Evolutionary conservation across 495 filamentous ascomycete species (phyloP).

Genomic region (Trichocladium uniseriatum): DNA sequence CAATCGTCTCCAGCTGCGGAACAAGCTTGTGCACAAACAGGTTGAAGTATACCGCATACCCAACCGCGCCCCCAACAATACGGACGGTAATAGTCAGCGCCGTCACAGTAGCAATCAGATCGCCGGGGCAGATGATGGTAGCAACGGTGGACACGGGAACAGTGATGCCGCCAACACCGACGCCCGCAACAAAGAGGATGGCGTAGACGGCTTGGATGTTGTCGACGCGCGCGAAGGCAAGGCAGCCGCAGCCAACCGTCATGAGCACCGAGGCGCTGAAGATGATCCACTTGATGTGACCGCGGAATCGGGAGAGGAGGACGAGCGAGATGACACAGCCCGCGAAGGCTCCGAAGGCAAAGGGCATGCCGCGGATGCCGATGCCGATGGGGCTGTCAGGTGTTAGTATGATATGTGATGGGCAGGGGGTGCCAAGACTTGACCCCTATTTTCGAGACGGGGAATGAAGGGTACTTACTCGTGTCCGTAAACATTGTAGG

Average conservation of each 20-base stretch:
- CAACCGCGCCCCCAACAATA: conserved; percentile 60
- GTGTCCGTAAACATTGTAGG: conserved; percentile 66
- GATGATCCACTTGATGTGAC: conserved; percentile 54
- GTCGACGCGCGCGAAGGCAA: conserved; percentile 47
- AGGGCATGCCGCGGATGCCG: conserved; percentile 56
- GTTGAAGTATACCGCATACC: conserved; percentile 70
- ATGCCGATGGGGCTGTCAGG: conserved; percentile 44
- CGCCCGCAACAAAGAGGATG: conserved; percentile 52
- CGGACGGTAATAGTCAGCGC: conserved; percentile 66
- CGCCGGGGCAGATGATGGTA: conserved; percentile 64
- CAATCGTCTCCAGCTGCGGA: conserved; percentile 40
- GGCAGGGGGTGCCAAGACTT: not conserved
- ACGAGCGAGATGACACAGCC: conserved; percentile 56
- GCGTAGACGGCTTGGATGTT: conserved; percentile 55
- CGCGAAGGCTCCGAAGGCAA: conserved; percentile 53
- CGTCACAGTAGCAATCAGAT: conserved; percentile 64
- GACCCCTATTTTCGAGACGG: no score
- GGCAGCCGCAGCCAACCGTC: conserved; percentile 60
- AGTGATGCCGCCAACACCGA: conserved; percentile 66
- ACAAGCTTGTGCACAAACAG: conserved; percentile 59
- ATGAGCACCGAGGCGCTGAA: conserved; percentile 54
- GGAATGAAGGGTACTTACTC: conserved; percentile 27
- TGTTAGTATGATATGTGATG: no score
- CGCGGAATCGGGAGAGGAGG: conserved; percentile 51
- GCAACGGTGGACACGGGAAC: conserved; percentile 50